A percentile compares a stretch with the other conserved stretches of the same genome.
Evolutionary conservation across 371 early-diverging fungal genomes (phyloP).

Genomic region (Apophysomyces sp.): DNA sequence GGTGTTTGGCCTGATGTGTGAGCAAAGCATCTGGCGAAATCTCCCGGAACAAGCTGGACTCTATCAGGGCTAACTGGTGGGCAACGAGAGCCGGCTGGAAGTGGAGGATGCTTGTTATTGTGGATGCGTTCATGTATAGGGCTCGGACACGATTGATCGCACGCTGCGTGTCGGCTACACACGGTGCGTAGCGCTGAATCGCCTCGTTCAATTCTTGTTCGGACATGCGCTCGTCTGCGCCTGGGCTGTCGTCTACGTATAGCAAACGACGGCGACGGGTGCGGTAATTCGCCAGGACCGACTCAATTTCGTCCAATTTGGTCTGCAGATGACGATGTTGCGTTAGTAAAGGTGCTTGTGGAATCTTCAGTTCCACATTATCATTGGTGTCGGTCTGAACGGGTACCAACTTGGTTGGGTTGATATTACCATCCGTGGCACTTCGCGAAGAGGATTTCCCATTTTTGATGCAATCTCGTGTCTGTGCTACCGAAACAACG

Average conservation of each 20-base stretch:
- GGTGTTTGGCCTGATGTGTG: constrained; percentile 62
- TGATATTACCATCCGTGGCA: not conserved
- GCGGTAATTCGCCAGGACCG: constrained; percentile 4
- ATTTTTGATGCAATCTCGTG: not conserved
- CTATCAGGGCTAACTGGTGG: constrained; percentile 68
- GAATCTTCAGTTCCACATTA: constrained; percentile 13
- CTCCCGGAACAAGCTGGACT: constrained; percentile 60
- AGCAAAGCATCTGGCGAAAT: constrained; percentile 60
- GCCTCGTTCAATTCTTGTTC: constrained; percentile 18
- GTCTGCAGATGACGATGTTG: constrained; percentile 25
- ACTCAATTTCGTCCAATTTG: constrained; percentile 21
- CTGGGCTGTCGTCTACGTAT: not conserved
- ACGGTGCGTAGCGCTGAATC: constrained; percentile 32
- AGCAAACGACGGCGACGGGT: constrained; percentile 1
- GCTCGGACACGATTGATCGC: constrained; percentile 46
- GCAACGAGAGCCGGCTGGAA: constrained; percentile 67
- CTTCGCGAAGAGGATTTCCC: not conserved
- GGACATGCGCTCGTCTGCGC: not conserved
- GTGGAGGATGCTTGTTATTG: constrained; percentile 50
- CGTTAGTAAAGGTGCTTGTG: constrained; percentile 35
- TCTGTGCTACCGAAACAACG: not conserved
- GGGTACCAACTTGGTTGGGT: constrained; percentile 2
- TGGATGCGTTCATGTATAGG: constrained; percentile 49
- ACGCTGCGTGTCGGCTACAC: constrained; percentile 32
- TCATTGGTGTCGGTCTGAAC: not conserved